phyloP scores from a whole-genome alignment of 1,284 basidiomycete genomes.

The Exsudoporus floridanus region DNA sequence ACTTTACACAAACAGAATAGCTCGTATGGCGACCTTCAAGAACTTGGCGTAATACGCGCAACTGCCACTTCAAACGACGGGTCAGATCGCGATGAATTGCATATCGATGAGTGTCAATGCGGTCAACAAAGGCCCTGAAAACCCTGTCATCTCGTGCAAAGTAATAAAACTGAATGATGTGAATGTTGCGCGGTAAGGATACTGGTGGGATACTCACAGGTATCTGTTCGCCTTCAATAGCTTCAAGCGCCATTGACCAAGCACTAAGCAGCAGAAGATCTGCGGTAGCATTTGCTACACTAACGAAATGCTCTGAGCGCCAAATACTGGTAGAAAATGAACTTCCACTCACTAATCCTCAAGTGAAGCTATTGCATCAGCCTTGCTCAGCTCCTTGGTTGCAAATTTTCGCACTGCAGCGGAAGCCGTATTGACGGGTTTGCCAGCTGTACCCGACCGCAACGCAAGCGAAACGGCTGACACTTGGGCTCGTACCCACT shows the following conservation, averaged over 20 bases:
- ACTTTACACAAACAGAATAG: conserved; percentile 52
- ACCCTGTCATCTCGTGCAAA: conserved; percentile 81
- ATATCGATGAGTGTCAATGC: conserved; percentile 51
- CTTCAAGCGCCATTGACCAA: conserved; percentile 60
- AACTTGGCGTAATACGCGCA: conserved; percentile 57
- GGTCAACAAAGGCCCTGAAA: conserved; percentile 66
- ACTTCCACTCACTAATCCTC: conserved; percentile 72
- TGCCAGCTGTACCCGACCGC: conserved; percentile 57
- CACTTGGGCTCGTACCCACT: conserved; percentile 68
- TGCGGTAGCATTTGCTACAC: conserved; percentile 76
- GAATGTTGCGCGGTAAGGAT: conserved; percentile 1
- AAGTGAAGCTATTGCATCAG: conserved; percentile 69
- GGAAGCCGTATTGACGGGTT: conserved; percentile 67
- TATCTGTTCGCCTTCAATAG: conserved; percentile 55
- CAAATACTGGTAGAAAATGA: background rate
- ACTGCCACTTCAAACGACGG: conserved; percentile 68
- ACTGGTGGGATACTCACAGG: conserved; percentile 47
- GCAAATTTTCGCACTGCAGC: conserved; percentile 71
- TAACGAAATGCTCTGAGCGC: conserved; percentile 28
- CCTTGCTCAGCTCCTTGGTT: conserved; percentile 73
- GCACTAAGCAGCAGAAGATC: conserved; percentile 73
- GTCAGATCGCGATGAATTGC: conserved; percentile 50
- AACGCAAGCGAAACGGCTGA: conserved; percentile 60
- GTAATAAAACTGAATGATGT: conserved; percentile 58
- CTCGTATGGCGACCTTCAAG: conserved; percentile 64